These are phyloP conservation scores for Penicillium sp. DNA, from an alignment of 2,329 filamentous ascomycete genomes.

Conservation along the genomic window DNA sequence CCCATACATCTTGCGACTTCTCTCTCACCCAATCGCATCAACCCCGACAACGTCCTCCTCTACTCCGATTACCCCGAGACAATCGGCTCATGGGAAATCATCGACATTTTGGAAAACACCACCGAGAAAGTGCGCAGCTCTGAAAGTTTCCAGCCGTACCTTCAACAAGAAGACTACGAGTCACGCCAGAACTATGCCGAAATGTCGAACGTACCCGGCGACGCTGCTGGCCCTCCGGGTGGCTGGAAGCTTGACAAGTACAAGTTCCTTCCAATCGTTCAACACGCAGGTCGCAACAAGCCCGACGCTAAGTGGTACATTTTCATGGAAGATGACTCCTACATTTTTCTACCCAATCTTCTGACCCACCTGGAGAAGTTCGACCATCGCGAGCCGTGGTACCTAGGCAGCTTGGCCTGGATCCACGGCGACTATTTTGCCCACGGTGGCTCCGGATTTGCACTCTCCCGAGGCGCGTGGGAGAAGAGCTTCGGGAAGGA, in stretches of 20 bases:
- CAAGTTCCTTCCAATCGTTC: constrained; percentile 60
- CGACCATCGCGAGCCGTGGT: constrained; percentile 46
- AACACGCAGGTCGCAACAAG: constrained; percentile 51
- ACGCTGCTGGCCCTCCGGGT: constrained; percentile 25
- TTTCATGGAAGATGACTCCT: constrained; percentile 60
- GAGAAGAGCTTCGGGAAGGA: constrained; percentile 46
- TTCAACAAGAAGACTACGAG: constrained; percentile 23
- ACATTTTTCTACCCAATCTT: constrained; percentile 47
- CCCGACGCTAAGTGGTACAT: constrained; percentile 60
- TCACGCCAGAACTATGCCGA: constrained; percentile 26
- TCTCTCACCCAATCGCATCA: constrained; percentile 23
- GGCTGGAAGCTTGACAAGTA: constrained; percentile 60
- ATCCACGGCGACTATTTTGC: constrained; percentile 49
- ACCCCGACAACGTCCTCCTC: constrained; percentile 20
- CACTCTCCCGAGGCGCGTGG: constrained; percentile 54
- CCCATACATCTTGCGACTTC: constrained; percentile 29
- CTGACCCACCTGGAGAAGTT: constrained; percentile 48
- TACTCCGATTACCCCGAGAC: constrained; percentile 27
- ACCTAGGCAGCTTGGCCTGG: constrained; percentile 53
- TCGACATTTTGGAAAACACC: constrained; percentile 26
- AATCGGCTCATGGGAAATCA: constrained; percentile 21
- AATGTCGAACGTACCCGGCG: constrained; percentile 17
- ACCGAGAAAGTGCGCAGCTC: constrained; percentile 16
- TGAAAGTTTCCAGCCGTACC: constrained; percentile 18
- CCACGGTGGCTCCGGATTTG: constrained; percentile 56